A percentile compares a stretch with the other conserved stretches of the same genome.
phyloP scores from a whole-genome alignment of 1,284 basidiomycete genomes.

The Kalmanozyma brasiliensis region DNA sequence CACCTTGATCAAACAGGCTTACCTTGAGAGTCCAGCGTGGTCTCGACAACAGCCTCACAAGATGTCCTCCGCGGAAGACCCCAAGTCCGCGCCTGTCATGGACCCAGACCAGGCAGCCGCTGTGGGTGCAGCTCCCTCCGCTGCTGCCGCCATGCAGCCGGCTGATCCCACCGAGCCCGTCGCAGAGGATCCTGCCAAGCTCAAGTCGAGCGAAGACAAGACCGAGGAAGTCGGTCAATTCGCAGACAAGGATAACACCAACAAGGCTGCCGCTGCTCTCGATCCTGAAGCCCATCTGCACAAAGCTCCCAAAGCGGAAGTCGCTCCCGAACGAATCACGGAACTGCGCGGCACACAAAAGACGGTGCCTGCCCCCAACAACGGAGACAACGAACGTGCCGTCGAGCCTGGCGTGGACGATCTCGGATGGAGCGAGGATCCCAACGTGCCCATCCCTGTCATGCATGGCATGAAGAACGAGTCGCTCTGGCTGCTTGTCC shows the following conservation, averaged over 20 bases:
- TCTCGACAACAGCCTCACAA: slow-evolving; percentile 1
- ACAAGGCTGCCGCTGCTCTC: slow-evolving; percentile 26
- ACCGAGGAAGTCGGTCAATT: slow-evolving; percentile 28
- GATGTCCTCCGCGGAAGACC: slow-evolving; percentile 17
- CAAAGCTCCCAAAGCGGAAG: slow-evolving; percentile 38
- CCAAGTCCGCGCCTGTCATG: slow-evolving; percentile 28
- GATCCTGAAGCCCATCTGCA: slow-evolving; percentile 47
- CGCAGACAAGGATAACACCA: slow-evolving; percentile 21
- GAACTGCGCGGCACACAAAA: slow-evolving; percentile 26
- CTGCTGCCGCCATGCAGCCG: slow-evolving; percentile 21
- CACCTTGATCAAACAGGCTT: not conserved
- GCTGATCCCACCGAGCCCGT: slow-evolving; percentile 17
- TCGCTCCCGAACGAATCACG: slow-evolving; percentile 36
- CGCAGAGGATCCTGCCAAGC: slow-evolving; percentile 22
- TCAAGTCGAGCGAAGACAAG: slow-evolving; percentile 11
- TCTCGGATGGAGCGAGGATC: slow-evolving; percentile 59
- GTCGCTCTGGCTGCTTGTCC: slow-evolving; percentile 69
- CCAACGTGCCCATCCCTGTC: slow-evolving; percentile 54
- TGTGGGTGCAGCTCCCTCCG: slow-evolving; percentile 11
- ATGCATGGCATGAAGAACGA: slow-evolving; percentile 69
- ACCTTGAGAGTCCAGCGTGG: slow-evolving; percentile 3
- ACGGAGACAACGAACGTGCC: slow-evolving; percentile 46
- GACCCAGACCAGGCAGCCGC: slow-evolving; percentile 49
- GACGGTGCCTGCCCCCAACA: slow-evolving; percentile 35
- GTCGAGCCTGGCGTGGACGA: slow-evolving; percentile 57